Base-by-base conservation (phyloP, 2,329 filamentous ascomycete species). In the Dactylellina haptotyla region DNA sequence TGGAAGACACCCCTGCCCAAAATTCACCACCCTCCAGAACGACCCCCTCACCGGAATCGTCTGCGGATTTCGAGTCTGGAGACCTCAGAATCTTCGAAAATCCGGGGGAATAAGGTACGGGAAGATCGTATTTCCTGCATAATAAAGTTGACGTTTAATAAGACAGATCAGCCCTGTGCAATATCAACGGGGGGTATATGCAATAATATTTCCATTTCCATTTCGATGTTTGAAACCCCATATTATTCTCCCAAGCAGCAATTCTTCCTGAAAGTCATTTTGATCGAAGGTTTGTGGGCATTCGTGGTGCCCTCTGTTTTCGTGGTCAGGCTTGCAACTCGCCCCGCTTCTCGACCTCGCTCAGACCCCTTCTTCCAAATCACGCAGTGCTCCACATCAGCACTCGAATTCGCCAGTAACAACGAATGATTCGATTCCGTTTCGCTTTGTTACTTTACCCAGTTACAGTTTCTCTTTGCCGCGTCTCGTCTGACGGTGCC, bases 341-440 rank as follows among this genome's bases (percentile, higher is more conserved):
- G 51, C 46, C 48, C 59, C 48, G 48, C 59, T 56, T 34, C 43
- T 41, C 14, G 14, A 6, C 23, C n/a, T 45, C 43, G 63, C 63
- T 67, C 63, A 67, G 63, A 46, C 63, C 63, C 45, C 63, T 58
- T 39, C 46, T 53, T 69, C 45, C 64, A 69, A 69, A 61, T 62
- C 46, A 59, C 56, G 28, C 39, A 61, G 46, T 23, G 12, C 28
- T 61, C 41, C 39, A 41, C 64, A 30, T 43, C 32, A 10, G 20
- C 53, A 66, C 51, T 10, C 6, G n/a, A 57, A 26, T 66, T 50
- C 46, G 48, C 20, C 51, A 41, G 41, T 30, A 41, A 41, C 41
- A 41, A 25, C 51, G 30, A n/a, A 37, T 18, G 34, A 25, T 51
- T 54, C 46, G 45, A 37, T 39, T 66, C 50, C 43, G 50, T 37